Base-by-base conservation (phyloP, 768 basidiomycete species). In the Leccinum aurantiacum region DNA sequence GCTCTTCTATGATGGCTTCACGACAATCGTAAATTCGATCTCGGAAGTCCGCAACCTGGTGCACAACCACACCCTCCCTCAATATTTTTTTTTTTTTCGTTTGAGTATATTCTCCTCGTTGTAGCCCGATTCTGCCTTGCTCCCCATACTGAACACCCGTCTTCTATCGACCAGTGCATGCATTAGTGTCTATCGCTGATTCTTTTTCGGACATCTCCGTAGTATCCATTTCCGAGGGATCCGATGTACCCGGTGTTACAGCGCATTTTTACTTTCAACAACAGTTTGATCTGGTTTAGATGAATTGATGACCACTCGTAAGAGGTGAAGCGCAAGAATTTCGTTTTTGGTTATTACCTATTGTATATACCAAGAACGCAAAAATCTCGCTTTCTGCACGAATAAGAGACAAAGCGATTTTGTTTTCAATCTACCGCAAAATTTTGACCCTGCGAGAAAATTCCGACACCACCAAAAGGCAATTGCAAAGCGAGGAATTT, bases 21-120 rank as follows among this genome's bases (percentile, higher is more conserved):
- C 9, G 29, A 31, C 29, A 31, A 31, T 31, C 9, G 9, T 31
- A 31, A 9, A 10, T 25, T 25, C 24, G 13, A 6, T 31, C 29
- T 31, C 29, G 1, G 29, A 9, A 31, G 9, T 3, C 29, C 29
- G 29, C 8, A 31, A 9, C 31, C 29, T 31, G 0, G 9, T 31
- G 29, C 29, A 10, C 29, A 31, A 31, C 29, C 35, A 24, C 9
- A 25, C 74, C 25, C 29, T 72, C 53, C 17, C 8, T 31, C 13
- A 13, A 35, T 17, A 17, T 27, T 15, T 51, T 13, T 13, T n/a
- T n/a, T n/a, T n/a, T n/a, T n/a, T n/a, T n/a, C 25, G 6, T 41
- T 51, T 15, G 25, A 41, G 13, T 24, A 25, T 19, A 46, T 41
- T 25, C 3, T 25, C 24, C 24, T 24, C 24, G 24, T 25, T 4